Conservation (phyloP, 495 filamentous ascomycete species). For the Venustampulla echinocandica region DNA sequence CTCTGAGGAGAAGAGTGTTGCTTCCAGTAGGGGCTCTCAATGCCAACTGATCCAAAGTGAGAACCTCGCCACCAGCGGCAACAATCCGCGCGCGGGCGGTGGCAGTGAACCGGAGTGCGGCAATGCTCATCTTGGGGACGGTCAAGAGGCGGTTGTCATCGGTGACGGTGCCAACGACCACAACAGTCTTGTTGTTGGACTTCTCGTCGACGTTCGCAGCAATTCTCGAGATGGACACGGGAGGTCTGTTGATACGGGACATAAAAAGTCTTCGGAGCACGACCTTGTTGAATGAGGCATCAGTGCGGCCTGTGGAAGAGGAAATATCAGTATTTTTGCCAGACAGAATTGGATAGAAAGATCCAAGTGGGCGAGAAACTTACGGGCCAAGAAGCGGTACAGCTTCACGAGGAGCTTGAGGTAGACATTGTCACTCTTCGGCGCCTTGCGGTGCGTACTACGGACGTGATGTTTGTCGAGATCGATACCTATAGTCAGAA, state of each 20-base stretch:
- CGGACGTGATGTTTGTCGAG: conserved; percentile 76
- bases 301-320: conserved; percentile 67
- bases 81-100: conserved; percentile 88
- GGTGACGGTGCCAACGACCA: conserved; percentile 87
- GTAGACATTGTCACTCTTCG: conserved; percentile 97
- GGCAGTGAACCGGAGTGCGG: conserved; percentile 90
- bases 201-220: conserved; percentile 57
- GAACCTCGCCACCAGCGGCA: conserved; percentile 84
- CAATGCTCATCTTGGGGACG: conserved; percentile 84
- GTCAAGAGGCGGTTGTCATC: conserved; percentile 89
- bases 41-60: conserved; percentile 95
- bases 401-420: conserved; percentile 97
- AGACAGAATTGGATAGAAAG: background rate
- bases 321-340: background rate
- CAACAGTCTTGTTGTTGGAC: conserved; percentile 78
- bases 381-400: conserved; percentile 96
- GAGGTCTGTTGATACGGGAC: conserved; percentile 94
- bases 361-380: conserved; percentile 30
- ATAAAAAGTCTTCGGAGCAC: conserved; percentile 94
- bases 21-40: conserved; percentile 84
- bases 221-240: conserved; percentile 86
- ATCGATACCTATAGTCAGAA: conserved; percentile 52
- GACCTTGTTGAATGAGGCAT: conserved; percentile 93
- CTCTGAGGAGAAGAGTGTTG: conserved; percentile 90
- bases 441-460: conserved; percentile 82